Evolutionary conservation across 2,329 filamentous ascomycete species (phyloP).

Genomic region (Phialophora expanda): DNA sequence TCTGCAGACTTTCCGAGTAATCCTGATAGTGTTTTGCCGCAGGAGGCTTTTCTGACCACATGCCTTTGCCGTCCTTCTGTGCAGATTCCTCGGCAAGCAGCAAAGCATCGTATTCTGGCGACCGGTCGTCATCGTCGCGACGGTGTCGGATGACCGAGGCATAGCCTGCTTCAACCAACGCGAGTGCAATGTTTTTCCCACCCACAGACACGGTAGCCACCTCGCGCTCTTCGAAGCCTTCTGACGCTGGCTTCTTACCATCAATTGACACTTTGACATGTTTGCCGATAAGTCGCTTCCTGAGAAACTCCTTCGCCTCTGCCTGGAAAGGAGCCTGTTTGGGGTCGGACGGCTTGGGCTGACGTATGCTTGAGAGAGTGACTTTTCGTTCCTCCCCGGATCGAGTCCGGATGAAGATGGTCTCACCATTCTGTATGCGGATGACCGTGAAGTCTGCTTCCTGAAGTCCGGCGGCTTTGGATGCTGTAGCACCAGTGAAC

Average conservation of each 20-base stretch:
- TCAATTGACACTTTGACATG: conserved; percentile 88
- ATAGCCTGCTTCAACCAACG: conserved; percentile 90
- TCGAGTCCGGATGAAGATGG: conserved; percentile 84
- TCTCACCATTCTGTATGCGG: conserved; percentile 87
- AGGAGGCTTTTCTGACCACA: conserved; percentile 90
- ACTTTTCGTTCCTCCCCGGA: conserved; percentile 84
- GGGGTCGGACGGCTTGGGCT: conserved; percentile 85
- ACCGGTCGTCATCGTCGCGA: conserved; percentile 91
- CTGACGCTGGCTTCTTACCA: conserved; percentile 84
- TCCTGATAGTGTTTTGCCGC: conserved; percentile 83
- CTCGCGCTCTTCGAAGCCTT: conserved; percentile 92
- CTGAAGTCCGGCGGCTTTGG: conserved; percentile 64
- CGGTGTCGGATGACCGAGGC: conserved; percentile 93
- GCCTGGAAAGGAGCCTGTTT: conserved; percentile 87
- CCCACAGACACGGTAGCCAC: conserved; percentile 85
- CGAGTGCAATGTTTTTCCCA: conserved; percentile 83
- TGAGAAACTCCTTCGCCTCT: conserved; percentile 93
- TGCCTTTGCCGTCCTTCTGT: conserved; percentile 86
- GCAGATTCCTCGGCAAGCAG: conserved; percentile 60
- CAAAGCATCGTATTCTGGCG: conserved; percentile 81
- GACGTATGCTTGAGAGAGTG: conserved; percentile 88
- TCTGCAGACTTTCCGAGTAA: conserved; percentile 89
- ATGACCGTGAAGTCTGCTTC: conserved; percentile 81
- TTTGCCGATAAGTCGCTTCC: conserved; percentile 94
- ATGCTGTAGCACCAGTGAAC: conserved; percentile 77